Base-by-base conservation (phyloP, 768 basidiomycete species). In the Cystobasidium ongulense region DNA sequence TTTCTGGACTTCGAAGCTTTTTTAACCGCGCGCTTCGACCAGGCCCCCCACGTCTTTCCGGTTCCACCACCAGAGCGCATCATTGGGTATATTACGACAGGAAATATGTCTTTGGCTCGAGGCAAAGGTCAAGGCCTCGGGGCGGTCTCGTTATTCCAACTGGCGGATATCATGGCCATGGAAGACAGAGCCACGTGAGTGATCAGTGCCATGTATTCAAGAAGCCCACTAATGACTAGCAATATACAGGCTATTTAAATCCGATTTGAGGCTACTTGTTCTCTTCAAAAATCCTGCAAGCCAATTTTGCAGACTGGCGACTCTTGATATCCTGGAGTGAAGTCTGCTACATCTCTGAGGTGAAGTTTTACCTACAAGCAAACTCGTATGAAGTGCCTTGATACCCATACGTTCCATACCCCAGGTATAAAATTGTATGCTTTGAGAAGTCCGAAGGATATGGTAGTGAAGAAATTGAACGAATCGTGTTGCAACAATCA, bases 41-140 rank as follows among this genome's bases (percentile, higher is more conserved):
- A 50, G 46, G 18, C 46, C 7, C 46, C 46, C 15, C 46, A 50
- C n/a, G 46, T 50, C 46, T 21, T 50, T 50, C 18, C 46, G 15
- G 50, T 1, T 0, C 77, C 76, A 0, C 27, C 23, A 25, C 17
- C 23, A 1, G 67, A 68, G 0, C 21, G 43, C 18, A 23, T 76
- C 29, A 86, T 95, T 65, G 94, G 95, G 0, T 90, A 90, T 78
- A 84, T 92, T 23, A 91, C 92, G 0, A 88, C 90, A 1, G 94
- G 93, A 0, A 88, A 87, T 74, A 89, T 86, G 79, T 94, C 93
- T 0, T 84, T 97, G 8, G 84, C 87, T 0, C 85, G 87, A 33
- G 94, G 94, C 0, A 82, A 85, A 73, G 92, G 91, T 0, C 86
- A 87, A 77, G 93, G 86, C 1, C 84, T 96, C 15, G 95, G 88